A percentile compares a stretch with the other conserved stretches of the same genome.
Conservation (phyloP, 768 basidiomycete species). For the Termitomyces sp. region DNA sequence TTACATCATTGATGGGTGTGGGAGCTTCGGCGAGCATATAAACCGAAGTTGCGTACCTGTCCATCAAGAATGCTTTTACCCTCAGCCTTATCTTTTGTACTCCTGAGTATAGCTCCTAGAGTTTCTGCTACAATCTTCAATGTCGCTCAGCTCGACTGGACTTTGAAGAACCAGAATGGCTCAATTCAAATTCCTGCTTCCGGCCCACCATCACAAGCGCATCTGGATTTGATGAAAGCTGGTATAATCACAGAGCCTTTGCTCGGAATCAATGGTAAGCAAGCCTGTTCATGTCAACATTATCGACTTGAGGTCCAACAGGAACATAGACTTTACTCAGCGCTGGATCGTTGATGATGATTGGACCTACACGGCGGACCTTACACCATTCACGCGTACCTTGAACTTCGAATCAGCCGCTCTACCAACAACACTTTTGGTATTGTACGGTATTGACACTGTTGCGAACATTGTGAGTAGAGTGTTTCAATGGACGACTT, state of each 20-base stretch:
- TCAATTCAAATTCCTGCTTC: constrained; percentile 46
- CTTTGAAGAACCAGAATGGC: constrained; percentile 46
- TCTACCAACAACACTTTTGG: constrained; percentile 31
- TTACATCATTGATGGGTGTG: constrained; percentile 4
- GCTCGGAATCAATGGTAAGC: constrained; percentile 51
- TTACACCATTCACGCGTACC: constrained; percentile 33
- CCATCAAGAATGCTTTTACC: constrained; percentile 2
- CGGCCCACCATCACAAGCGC: constrained; percentile 48
- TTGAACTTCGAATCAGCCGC: constrained; percentile 14
- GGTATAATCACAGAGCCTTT: constrained; percentile 51
- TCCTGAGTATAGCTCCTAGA: background rate
- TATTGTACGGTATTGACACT: constrained; percentile 55
- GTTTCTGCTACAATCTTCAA: constrained; percentile 27
- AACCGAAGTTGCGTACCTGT: background rate
- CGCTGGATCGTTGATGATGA: constrained; percentile 52
- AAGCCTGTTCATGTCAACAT: background rate
- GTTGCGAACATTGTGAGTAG: constrained; percentile 45
- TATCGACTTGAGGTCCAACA: background rate
- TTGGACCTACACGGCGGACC: constrained; percentile 54
- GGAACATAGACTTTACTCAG: constrained; percentile 39
- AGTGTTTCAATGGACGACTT: background rate
- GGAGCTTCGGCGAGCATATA: background rate
- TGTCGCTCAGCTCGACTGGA: constrained; percentile 44
- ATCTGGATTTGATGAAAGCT: constrained; percentile 45
- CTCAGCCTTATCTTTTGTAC: background rate